phyloP scores from a whole-genome alignment of 2,329 filamentous ascomycete species.

The Cordyceps cicadae region DNA sequence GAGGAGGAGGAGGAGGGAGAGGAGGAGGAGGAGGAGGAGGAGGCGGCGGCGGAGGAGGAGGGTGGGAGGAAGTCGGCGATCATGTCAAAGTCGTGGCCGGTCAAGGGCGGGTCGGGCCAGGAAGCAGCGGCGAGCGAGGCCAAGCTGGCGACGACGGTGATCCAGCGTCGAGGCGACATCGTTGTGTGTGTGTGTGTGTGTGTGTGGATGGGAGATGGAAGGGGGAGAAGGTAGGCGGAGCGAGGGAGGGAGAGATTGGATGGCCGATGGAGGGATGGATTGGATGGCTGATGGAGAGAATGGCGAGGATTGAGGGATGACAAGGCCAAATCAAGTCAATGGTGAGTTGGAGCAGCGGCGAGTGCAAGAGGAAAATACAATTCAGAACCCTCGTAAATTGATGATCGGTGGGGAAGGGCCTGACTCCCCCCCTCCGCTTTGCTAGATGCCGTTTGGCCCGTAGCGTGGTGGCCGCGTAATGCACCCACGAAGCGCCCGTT shows the following conservation, averaged over 20 bases:
- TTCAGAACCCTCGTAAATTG: background rate
- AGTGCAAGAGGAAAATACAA: background rate
- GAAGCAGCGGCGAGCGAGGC: background rate
- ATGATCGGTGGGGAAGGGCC: conserved; percentile 5
- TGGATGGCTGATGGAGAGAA: background rate
- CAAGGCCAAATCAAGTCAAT: background rate
- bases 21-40: background rate
- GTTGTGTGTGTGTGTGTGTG: background rate
- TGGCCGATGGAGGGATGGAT: background rate
- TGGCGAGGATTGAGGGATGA: background rate
- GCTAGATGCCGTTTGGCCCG: background rate
- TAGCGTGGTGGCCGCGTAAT: conserved; percentile 7
- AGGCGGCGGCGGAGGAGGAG: background rate
- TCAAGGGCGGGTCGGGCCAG: conserved; percentile 3
- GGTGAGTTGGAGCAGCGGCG: background rate
- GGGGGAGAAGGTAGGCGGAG: background rate
- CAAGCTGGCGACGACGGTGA: background rate
- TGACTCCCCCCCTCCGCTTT: background rate
- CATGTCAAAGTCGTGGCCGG: conserved; percentile 5
- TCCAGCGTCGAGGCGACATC: conserved; percentile 1
- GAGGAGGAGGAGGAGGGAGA: background rate
- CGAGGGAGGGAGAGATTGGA: background rate
- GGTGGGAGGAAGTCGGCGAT: background rate
- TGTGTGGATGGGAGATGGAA: background rate
- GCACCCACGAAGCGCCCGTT: background rate